Evolutionary conservation across 352 stramenopile genomes (phyloP).

Genomic region (Phytophthora citricola): DNA sequence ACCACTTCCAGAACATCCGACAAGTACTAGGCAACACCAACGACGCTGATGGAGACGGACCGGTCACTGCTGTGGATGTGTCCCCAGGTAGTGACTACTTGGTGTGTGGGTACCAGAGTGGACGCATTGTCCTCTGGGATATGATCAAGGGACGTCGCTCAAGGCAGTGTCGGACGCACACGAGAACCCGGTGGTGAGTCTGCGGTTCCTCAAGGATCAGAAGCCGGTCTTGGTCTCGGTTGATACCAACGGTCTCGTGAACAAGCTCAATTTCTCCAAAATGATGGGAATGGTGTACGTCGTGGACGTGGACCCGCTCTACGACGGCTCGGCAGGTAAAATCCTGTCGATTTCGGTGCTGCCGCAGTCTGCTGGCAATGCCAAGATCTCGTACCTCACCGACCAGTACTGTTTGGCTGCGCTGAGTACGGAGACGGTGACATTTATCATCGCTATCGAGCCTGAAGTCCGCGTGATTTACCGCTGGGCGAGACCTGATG

Average conservation of each 20-base stretch:
- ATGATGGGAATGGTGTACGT: slow-evolving; percentile 96
- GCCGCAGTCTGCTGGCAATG: slow-evolving; percentile 78
- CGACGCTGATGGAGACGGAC: slow-evolving; percentile 73
- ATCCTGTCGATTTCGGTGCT: slow-evolving; percentile 86
- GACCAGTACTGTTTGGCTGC: slow-evolving; percentile 87
- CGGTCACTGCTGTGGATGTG: slow-evolving; percentile 90
- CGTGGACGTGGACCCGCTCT: slow-evolving; percentile 94
- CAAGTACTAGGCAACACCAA: slow-evolving; percentile 90
- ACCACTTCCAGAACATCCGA: slow-evolving; percentile 96
- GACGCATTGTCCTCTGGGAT: slow-evolving; percentile 96
- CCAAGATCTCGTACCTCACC: slow-evolving; percentile 86
- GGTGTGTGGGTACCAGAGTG: slow-evolving; percentile 93
- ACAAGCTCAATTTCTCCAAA: slow-evolving; percentile 95
- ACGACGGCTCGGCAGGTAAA: slow-evolving; percentile 94
- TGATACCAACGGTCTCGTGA: slow-evolving; percentile 92
- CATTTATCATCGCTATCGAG: slow-evolving; percentile 96
- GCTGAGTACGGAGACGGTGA: slow-evolving; percentile 91
- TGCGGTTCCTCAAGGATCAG: slow-evolving; percentile 88
- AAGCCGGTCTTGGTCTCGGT: slow-evolving; percentile 86
- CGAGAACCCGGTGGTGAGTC: slow-evolving; percentile 88
- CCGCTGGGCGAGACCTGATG: slow-evolving; percentile 89
- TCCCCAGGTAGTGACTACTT: slow-evolving; percentile 91
- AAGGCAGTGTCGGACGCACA: slow-evolving; percentile 92
- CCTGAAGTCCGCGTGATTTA: slow-evolving; percentile 95
- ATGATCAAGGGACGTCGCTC: slow-evolving; percentile 93